Conservation (phyloP, 306 rosid species). For the Canavalia gladiata region DNA sequence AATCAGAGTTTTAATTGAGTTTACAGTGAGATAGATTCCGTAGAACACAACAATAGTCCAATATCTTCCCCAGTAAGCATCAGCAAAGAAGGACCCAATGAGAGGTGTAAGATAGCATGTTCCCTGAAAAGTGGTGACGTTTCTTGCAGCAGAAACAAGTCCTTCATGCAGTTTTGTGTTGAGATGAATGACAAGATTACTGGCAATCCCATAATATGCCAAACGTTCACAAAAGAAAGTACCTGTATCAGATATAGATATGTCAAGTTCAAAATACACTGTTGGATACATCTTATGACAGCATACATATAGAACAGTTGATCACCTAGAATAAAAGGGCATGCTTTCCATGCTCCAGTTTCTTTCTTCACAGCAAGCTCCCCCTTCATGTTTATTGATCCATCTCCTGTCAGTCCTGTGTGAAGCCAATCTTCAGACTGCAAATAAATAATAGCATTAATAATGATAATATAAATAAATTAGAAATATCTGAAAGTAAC, state of each 20-base stretch:
- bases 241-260: slow-evolving; percentile 55
- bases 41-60: slow-evolving; percentile 84
- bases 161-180: slow-evolving; percentile 77
- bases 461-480: not conserved
- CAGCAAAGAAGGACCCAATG: slow-evolving; percentile 86
- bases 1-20: slow-evolving; percentile 6
- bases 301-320: not conserved
- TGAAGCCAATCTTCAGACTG: slow-evolving; percentile 53
- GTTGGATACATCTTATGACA: slow-evolving; percentile 6
- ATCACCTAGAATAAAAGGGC: slow-evolving; percentile 69
- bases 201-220: slow-evolving; percentile 89
- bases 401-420: slow-evolving; percentile 63
- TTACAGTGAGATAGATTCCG: slow-evolving; percentile 73
- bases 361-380: slow-evolving; percentile 55
- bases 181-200: slow-evolving; percentile 85
- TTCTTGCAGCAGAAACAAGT: slow-evolving; percentile 80
- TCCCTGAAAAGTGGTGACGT: slow-evolving; percentile 86
- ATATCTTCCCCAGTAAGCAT: slow-evolving; percentile 97
- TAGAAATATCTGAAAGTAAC: not conserved
- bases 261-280: not conserved
- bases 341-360: slow-evolving; percentile 75
- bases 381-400: slow-evolving; percentile 64
- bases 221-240: slow-evolving; percentile 84
- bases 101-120: slow-evolving; percentile 95
- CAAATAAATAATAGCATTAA: not conserved